Evolutionary conservation across 1,284 basidiomycete genomes (phyloP).

Genomic region (Apiotrichum gamsii): DNA sequence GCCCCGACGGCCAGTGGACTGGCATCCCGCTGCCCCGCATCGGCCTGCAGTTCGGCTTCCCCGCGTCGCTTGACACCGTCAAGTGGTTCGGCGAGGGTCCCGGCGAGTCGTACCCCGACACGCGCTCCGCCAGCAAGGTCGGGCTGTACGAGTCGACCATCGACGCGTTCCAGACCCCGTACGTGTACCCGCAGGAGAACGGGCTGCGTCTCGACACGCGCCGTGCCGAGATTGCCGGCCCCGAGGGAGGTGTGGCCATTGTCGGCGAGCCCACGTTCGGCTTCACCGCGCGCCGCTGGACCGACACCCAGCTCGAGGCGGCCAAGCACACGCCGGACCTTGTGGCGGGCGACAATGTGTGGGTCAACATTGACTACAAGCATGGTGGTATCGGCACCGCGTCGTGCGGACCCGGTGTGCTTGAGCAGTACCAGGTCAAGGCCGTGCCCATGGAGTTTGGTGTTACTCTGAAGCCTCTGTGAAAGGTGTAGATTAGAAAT

Average conservation of each 20-base stretch:
- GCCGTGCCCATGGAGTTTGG: not conserved
- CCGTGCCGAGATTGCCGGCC: slow-evolving; percentile 7
- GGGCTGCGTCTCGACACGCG: slow-evolving; percentile 9
- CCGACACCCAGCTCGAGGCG: slow-evolving; percentile 11
- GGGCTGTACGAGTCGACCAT: slow-evolving; percentile 4
- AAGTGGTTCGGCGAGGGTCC: slow-evolving; percentile 19
- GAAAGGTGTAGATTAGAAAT: too few species aligned
- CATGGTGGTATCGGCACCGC: slow-evolving; percentile 17
- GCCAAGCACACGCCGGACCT: slow-evolving; percentile 18
- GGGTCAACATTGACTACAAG: slow-evolving; percentile 17
- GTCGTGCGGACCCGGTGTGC: slow-evolving; percentile 14
- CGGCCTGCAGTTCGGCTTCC: slow-evolving; percentile 15
- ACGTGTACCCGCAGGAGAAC: slow-evolving; percentile 19
- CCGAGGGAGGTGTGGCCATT: not conserved
- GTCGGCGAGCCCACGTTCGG: not conserved
- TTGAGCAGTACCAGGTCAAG: slow-evolving; percentile 6
- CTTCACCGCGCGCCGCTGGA: slow-evolving; percentile 18
- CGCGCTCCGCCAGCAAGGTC: slow-evolving; percentile 1
- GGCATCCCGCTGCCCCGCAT: slow-evolving; percentile 14
- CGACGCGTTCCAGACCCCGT: slow-evolving; percentile 15
- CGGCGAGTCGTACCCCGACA: slow-evolving; percentile 19
- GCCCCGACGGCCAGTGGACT: slow-evolving; percentile 9
- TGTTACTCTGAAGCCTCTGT: too few species aligned
- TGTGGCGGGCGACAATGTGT: slow-evolving; percentile 11
- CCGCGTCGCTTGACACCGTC: slow-evolving; percentile 5